Conservation (phyloP, 2,329 filamentous ascomycete species). For the Claviceps purpurea region DNA sequence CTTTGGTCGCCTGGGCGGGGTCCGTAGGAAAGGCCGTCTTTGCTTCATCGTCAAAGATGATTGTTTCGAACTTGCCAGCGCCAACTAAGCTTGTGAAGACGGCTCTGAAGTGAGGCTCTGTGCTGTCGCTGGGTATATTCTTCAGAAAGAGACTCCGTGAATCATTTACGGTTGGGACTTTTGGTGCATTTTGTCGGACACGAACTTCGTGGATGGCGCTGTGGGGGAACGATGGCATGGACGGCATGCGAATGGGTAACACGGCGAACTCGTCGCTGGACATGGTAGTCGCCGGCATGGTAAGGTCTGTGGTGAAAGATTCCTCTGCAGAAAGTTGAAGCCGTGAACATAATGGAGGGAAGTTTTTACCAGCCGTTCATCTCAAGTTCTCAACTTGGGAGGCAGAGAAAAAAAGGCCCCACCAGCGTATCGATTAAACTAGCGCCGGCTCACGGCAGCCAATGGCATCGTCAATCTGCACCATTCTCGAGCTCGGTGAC, state of each 20-base stretch:
- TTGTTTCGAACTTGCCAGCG: slow-evolving; percentile 62
- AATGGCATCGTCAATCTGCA: background rate
- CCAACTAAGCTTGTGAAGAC: slow-evolving; percentile 65
- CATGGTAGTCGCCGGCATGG: slow-evolving; percentile 17
- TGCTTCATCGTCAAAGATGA: slow-evolving; percentile 57
- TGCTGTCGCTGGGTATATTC: slow-evolving; percentile 77
- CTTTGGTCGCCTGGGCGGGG: slow-evolving; percentile 32
- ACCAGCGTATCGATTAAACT: slow-evolving; percentile 3
- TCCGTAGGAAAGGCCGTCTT: slow-evolving; percentile 27
- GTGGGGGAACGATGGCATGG: slow-evolving; percentile 47
- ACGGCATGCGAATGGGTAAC: slow-evolving; percentile 54
- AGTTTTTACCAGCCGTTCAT: background rate
- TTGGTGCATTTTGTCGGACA: slow-evolving; percentile 70
- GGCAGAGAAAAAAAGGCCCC: background rate
- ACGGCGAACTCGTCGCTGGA: slow-evolving; percentile 47
- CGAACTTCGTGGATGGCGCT: slow-evolving; percentile 71
- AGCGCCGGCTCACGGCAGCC: background rate
- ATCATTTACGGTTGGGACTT: slow-evolving; percentile 59
- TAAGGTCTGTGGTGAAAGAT: background rate
- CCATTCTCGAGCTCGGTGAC: background rate
- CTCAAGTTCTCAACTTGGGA: background rate
- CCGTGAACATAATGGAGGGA: background rate
- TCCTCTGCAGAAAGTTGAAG: background rate
- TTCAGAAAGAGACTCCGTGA: slow-evolving; percentile 77
- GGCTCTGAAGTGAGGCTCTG: slow-evolving; percentile 59